These are phyloP conservation scores for Colletotrichum sp. DNA, from an alignment of 2,329 filamentous ascomycete genomes.

Conservation along the genomic window DNA sequence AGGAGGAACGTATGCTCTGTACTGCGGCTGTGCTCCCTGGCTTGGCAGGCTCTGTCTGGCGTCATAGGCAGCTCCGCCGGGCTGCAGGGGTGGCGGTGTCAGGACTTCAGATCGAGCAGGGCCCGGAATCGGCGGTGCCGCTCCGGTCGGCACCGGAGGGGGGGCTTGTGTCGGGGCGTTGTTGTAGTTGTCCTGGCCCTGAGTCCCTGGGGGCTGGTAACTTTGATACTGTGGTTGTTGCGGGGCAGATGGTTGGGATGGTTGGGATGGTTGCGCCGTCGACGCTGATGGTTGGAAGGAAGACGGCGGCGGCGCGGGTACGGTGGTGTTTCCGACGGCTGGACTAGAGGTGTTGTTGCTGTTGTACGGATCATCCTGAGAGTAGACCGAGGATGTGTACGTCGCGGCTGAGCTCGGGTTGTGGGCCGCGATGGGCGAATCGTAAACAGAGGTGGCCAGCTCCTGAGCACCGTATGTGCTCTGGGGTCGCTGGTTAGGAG, in stretches of 20 bases:
- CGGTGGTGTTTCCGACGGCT: constrained; percentile 30
- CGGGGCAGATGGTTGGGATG: constrained; percentile 28
- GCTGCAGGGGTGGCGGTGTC: constrained; percentile 49
- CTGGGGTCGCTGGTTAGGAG: constrained; percentile 61
- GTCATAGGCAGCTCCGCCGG: constrained; percentile 51
- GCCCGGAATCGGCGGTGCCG: constrained; percentile 45
- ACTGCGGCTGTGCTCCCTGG: constrained; percentile 54
- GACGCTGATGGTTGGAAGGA: constrained; percentile 22
- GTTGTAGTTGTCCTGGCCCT: constrained; percentile 33
- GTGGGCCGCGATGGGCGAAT: constrained; percentile 69
- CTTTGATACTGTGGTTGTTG: constrained; percentile 42
- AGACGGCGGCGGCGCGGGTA: constrained; percentile 30
- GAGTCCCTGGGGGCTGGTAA: constrained; percentile 42
- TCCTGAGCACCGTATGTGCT: constrained; percentile 79
- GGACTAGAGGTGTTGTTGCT: constrained; percentile 38
- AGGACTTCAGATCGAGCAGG: constrained; percentile 19
- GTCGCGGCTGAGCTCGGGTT: constrained; percentile 48
- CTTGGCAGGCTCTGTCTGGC: constrained; percentile 56
- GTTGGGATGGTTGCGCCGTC: constrained; percentile 14
- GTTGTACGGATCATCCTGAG: constrained; percentile 57
- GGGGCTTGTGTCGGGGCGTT: constrained; percentile 28
- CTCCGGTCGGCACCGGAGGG: constrained; percentile 38
- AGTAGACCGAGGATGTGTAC: constrained; percentile 53
- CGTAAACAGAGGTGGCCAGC: constrained; percentile 78
- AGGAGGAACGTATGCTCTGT: constrained; percentile 65